Evolutionary conservation across 148 eudicot species (phyloP), one percentile per base, ranked within the genome.

Genomic region (Vaccinium darrowii): DNA sequence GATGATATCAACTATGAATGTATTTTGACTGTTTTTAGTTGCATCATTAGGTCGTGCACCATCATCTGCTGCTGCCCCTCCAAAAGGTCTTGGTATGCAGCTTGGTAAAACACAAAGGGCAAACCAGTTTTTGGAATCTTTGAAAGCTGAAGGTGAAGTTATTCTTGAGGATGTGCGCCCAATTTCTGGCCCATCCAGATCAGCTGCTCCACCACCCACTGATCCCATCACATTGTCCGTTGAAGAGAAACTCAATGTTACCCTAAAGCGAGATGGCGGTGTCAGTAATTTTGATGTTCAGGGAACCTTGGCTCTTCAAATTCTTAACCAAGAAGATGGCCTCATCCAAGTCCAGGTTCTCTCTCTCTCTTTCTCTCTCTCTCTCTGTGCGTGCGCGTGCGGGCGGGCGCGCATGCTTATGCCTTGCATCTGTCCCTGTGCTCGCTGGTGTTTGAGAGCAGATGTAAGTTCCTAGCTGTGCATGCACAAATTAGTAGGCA

Each of bases 71-170:
- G 87, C 89, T 89, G 98, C 99, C 78, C 99, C 99, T 82, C 90
- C 97, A 19, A 95, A 95, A 86, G 95, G 94, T 88, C 87, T 88
- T 86, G 99, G 99, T 67, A 93, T 97, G 99, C 86, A 97, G 93
- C 98, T 97, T 83, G 99, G 99, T 57, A 94, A 94, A 89, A 84
- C 93, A 78, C 95, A 97, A 77, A 93, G 80, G 90, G 85, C 96
- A 71, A 93, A 92, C 88, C 94, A 93, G 82, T 96, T 97, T 86
- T 87, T 97, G 94, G 98, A 94, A 88, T 97, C 98, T 76, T 89
- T 97, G 80, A 97, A 95, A 92, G 99, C 98, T 51, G 99, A 97
- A 91, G 99, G 99, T 85, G 99, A 97, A 89, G 90, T 89, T 49
- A 95, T 97, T 86, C 90, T 95, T 47, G 98, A 96, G 87, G 98